phyloP scores from a whole-genome alignment of 1,284 basidiomycete species.

The Apiotrichum siamense region DNA sequence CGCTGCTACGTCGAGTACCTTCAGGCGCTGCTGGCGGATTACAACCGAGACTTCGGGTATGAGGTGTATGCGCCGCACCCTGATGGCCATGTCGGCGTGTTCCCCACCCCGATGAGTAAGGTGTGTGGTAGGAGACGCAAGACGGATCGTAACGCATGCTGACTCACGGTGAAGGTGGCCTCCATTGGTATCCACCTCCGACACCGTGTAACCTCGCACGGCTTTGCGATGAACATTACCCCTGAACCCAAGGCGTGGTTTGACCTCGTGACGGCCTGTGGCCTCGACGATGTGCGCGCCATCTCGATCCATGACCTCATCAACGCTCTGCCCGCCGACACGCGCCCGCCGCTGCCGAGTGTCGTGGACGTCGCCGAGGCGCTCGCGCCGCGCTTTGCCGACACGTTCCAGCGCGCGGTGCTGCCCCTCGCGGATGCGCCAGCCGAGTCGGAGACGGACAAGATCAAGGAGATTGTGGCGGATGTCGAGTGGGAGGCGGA shows the following conservation, averaged over 20 bases:
- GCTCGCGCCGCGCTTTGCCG: slow-evolving; percentile 36
- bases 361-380: slow-evolving; percentile 27
- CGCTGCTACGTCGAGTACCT: slow-evolving; percentile 51
- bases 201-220: slow-evolving; percentile 88
- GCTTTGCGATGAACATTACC: slow-evolving; percentile 89
- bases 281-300: slow-evolving; percentile 76
- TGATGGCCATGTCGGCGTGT: slow-evolving; percentile 48
- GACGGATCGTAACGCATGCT: slow-evolving; percentile 14
- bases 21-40: slow-evolving; percentile 44
- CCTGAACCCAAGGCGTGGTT: slow-evolving; percentile 77
- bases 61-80: slow-evolving; percentile 45
- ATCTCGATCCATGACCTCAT: slow-evolving; percentile 41
- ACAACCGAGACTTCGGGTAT: slow-evolving; percentile 28
- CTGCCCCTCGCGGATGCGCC: slow-evolving; percentile 15
- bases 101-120: slow-evolving; percentile 41
- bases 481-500: slow-evolving; percentile 29
- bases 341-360: slow-evolving; percentile 7
- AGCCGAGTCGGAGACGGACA: slow-evolving; percentile 19
- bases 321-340: slow-evolving; percentile 1
- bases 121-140: slow-evolving; percentile 19
- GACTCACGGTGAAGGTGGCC: slow-evolving; percentile 64
- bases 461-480: slow-evolving; percentile 24
- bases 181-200: slow-evolving; percentile 96
- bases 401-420: slow-evolving; percentile 32
- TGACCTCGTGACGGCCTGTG: slow-evolving; percentile 82